Evolutionary conservation across 768 basidiomycete species (phyloP).

Genomic region (Tephrocybe sp.): DNA sequence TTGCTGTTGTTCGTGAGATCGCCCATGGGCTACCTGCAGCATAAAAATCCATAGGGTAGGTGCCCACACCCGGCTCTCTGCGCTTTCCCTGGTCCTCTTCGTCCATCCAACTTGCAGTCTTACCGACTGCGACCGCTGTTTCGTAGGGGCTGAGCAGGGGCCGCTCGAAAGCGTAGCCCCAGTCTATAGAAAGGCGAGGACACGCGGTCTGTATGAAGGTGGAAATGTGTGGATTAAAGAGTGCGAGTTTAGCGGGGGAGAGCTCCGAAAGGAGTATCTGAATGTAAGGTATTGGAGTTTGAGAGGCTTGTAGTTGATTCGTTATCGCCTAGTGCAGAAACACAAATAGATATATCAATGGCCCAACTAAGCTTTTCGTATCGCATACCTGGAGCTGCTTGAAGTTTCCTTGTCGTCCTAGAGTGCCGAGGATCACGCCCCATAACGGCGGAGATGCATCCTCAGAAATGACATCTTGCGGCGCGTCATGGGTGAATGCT

Average conservation of each 20-base stretch:
- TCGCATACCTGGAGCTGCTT: conserved; percentile 72
- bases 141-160: conserved; percentile 95
- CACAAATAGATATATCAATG: no score
- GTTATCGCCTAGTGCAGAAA: conserved; percentile 59
- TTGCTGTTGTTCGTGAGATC: conserved; percentile 55
- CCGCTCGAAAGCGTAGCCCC: conserved; percentile 93
- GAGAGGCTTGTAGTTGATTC: conserved; percentile 59
- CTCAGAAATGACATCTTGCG: conserved; percentile 1
- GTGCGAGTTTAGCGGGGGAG: conserved; percentile 89
- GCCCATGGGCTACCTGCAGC: conserved; percentile 80
- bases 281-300: conserved; percentile 68
- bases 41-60: conserved; percentile 98
- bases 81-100: conserved; percentile 20
- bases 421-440: conserved; percentile 92
- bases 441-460: conserved; percentile 47
- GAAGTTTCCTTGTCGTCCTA: conserved; percentile 93
- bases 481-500: conserved; percentile 20
- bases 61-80: conserved; percentile 34
- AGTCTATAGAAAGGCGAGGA: conserved; percentile 95
- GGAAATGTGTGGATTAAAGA: conserved; percentile 80
- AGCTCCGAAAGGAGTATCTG: conserved; percentile 94
- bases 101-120: conserved; percentile 64
- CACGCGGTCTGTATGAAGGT: conserved; percentile 97
- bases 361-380: not conserved
- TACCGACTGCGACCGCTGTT: conserved; percentile 81